Evolutionary conservation across 805 yeast species (phyloP), one percentile per base, ranked within the genome.

Genomic region (Pichia californica): DNA sequence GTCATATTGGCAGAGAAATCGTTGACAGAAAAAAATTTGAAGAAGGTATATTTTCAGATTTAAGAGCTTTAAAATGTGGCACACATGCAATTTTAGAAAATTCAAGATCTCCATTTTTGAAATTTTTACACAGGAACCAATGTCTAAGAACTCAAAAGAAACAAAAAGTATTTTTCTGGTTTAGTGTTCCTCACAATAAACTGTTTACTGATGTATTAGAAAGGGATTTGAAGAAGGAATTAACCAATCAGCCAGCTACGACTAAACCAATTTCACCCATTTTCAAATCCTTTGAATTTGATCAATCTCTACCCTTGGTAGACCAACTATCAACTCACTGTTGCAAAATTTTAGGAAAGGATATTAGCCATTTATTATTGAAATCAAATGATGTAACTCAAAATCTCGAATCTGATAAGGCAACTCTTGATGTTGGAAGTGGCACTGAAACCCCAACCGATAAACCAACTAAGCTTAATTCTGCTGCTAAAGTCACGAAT

Each of bases 91-190:
- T 87, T 5, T 68, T 91, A 45, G 98, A 91, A 60, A 78, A 77
- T 37, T 96, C 98, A 14, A 79, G 85, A 58, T 86, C 95, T 0
- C 81, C 79, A 29, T 88, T 91, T 59, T 69, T 91, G 47, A 84
- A 83, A 49, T 88, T 91, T 55, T 68, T 91, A 23, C 88, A 84
- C 64, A 84, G 82, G 57, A 86, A 91, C 59, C 79, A 81, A 50
- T 91, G 98, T 59, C 70, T 91, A 21, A 74, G 96, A 54, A 91
- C 99, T 0, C 97, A 91, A 56, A 91, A 91, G 73, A 91, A 93
- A 57, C 99, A 91, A 61, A 91, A 93, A 58, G 97, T 91, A 34
- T 91, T 91, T 60, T 88, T 83, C 62, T 93, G 98, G 98, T 88
- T 85, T 61, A 83, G 89, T 57, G 97, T 93, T 9, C 93, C 93